These are phyloP conservation scores for Botrytis cinerea DNA, from an alignment of 2,329 filamentous ascomycete genomes.

Conservation along the genomic window DNA sequence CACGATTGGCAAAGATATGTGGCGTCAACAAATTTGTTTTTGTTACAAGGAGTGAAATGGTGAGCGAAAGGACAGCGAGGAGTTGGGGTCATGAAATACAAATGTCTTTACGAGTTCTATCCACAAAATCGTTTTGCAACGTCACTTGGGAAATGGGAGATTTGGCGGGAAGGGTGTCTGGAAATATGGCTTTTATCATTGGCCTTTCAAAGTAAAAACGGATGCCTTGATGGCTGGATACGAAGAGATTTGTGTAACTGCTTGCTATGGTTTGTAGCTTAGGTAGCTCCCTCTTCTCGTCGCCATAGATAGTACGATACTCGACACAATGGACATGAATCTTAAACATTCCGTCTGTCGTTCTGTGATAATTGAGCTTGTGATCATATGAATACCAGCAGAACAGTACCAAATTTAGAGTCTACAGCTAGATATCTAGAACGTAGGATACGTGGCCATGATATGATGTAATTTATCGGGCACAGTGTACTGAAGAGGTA, in stretches of 20 bases:
- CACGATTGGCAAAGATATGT: background rate
- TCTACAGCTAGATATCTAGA: background rate
- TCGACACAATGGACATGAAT: conserved; percentile 1
- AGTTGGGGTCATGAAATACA: conserved; percentile 6
- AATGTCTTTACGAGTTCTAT: background rate
- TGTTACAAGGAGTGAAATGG: background rate
- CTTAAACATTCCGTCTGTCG: background rate
- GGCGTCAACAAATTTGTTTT: background rate
- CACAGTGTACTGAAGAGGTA: background rate
- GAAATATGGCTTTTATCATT: background rate
- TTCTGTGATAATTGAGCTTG: background rate
- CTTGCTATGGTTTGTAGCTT: background rate
- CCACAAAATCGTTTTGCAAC: background rate
- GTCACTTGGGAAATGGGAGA: background rate
- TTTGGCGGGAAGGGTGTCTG: background rate
- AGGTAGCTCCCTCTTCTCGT: background rate
- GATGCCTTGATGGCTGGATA: background rate
- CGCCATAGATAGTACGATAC: background rate
- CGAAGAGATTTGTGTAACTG: background rate
- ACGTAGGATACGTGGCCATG: background rate
- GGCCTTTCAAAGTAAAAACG: background rate
- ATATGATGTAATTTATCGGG: background rate
- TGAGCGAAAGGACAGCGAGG: conserved; percentile 2
- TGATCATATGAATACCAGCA: background rate
- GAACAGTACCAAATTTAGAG: background rate